These are phyloP conservation scores for Trichoderma aggressivum DNA, from an alignment of 2,329 filamentous ascomycete species.

Conservation along the genomic window DNA sequence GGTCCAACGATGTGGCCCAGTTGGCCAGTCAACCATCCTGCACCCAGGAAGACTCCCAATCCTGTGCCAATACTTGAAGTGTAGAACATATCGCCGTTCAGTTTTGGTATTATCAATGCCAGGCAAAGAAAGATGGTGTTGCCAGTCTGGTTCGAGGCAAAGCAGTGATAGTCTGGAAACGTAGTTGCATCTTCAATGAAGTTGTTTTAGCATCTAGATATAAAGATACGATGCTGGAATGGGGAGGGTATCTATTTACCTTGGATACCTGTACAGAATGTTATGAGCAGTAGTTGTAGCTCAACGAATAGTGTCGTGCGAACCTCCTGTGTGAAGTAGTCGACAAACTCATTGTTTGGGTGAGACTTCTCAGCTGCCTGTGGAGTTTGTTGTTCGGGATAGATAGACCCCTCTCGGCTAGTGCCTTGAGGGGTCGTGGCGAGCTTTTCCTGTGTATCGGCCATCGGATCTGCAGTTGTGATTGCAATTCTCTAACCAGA, in stretches of 20 bases:
- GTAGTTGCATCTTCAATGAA: slow-evolving; percentile 49
- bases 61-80: slow-evolving; percentile 53
- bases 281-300: slow-evolving; percentile 44
- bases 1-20: slow-evolving; percentile 51
- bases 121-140: slow-evolving; percentile 59
- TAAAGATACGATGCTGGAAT: background rate
- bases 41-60: slow-evolving; percentile 54
- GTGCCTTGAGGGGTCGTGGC: background rate
- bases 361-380: background rate
- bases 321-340: slow-evolving; percentile 31
- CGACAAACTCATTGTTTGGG: background rate
- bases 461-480: background rate
- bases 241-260: slow-evolving; percentile 28
- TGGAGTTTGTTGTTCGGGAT: background rate
- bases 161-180: slow-evolving; percentile 60
- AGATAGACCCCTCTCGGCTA: slow-evolving; percentile 11
- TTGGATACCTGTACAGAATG: slow-evolving; percentile 51
- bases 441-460: background rate
- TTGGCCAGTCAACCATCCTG: slow-evolving; percentile 55
- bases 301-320: slow-evolving; percentile 42
- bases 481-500: background rate
- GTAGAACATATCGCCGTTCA: slow-evolving; percentile 48
- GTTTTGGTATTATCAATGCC: slow-evolving; percentile 47
- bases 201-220: background rate
- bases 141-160: slow-evolving; percentile 63